Conservation (phyloP, 2,329 filamentous ascomycete genomes). For the Ascochyta rabiei region DNA sequence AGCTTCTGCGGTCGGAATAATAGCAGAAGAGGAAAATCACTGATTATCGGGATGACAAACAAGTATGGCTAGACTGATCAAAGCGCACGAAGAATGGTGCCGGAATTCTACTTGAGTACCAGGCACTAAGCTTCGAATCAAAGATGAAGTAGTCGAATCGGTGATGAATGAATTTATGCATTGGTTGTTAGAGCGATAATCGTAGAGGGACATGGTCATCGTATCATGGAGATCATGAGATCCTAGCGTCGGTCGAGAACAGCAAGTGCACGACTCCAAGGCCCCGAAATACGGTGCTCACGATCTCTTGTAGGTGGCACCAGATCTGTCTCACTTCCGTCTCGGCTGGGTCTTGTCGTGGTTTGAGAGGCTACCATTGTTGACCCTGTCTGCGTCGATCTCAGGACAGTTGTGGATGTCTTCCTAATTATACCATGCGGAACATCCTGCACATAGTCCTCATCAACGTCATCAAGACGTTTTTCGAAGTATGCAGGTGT, state of each 20-base stretch:
- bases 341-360: conserved; percentile 4
- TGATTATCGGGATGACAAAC: too few species aligned
- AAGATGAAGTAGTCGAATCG: too few species aligned
- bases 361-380: conserved; percentile 3
- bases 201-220: too few species aligned
- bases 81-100: too few species aligned
- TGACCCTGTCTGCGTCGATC: background rate
- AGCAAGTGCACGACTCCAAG: conserved; percentile 20
- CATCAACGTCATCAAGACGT: background rate
- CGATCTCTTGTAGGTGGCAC: conserved; percentile 8
- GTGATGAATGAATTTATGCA: too few species aligned
- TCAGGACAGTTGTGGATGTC: background rate
- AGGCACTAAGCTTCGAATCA: too few species aligned
- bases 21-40: too few species aligned
- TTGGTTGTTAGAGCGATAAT: too few species aligned
- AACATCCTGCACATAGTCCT: background rate
- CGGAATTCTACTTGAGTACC: too few species aligned
- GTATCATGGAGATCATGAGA: background rate
- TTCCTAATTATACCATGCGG: conserved; percentile 1
- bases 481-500: background rate
- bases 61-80: too few species aligned
- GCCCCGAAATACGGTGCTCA: conserved; percentile 15
- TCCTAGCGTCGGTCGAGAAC: conserved; percentile 10
- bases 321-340: conserved; percentile 11
- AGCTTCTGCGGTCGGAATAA: too few species aligned